Evolutionary conservation across 257 asterid species (phyloP), one percentile per base, ranked within the genome.

Genomic region (Solanum sitiens): DNA sequence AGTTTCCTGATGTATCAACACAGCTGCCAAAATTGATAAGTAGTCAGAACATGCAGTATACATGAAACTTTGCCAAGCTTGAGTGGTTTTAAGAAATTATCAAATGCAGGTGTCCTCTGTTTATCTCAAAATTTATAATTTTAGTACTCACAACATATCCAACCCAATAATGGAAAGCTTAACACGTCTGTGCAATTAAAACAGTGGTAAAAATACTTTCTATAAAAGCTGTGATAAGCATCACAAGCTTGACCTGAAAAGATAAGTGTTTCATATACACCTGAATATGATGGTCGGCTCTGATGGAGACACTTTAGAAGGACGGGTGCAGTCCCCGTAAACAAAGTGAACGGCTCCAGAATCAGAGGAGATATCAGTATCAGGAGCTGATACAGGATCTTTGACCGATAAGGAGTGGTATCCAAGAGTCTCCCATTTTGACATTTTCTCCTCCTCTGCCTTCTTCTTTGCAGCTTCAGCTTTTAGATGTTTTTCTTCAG

Each of bases 301-400:
- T 13, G 94, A 91, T 63, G 98, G 95, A 83, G 92, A 90, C 80
- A 87, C 95, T 37, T 89, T 88, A 84, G 93, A 87, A 87, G 99
- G 93, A 87, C 88, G 92, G 59, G 99, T 97, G 92, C 99, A 97
- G 93, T 97, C 98, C 86, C 98, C 99, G 90, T 95, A 97, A 73
- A 95, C 97, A 91, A 95, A 93, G 88, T 93, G 92, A 88, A 97
- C 95, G 77, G 92, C 88, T 59, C 97, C 97, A 89, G 95, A 88
- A 89, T 91, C 95, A 37, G 94, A 93, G 89, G 91, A 87, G 87
- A 89, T 84, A 87, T 94, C 96, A 68, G 86, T 89, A 87, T 94
- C 91, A 80, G 87, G 86, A 44, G 94, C 92, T 67, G 85, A 61
- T 67, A 87, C 90, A 76, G 95, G 98, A 89, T 88, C 91, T 84